Percentiles rank a stretch among this genome's conserved stretches.
phyloP scores from a whole-genome alignment of 225 moss, liverwort and hornwort genomes.

The Anthoceros angustus region DNA sequence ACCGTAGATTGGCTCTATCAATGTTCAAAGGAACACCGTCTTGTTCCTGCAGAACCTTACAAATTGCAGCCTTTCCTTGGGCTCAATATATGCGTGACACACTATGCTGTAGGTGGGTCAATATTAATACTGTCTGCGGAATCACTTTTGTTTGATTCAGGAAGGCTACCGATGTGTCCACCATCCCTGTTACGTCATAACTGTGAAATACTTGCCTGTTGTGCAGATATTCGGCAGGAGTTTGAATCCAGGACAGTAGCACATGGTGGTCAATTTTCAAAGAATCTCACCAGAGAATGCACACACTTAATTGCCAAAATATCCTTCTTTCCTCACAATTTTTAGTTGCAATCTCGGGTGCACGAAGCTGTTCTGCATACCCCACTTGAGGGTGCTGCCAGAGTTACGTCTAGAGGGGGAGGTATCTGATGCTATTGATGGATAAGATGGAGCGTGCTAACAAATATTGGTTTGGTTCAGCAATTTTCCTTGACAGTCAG shows the following conservation, averaged over 20 bases:
- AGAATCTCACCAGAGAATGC: neutral
- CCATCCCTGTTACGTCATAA: neutral
- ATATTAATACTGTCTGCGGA: neutral
- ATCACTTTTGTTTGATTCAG: neutral
- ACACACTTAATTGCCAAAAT: slow-evolving; percentile 1
- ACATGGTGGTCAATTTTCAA: neutral
- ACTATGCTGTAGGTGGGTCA: neutral
- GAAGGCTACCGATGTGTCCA: neutral
- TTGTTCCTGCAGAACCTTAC: neutral
- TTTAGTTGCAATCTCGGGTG: neutral
- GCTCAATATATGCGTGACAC: neutral
- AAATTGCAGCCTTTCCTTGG: neutral
- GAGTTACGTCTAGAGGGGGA: neutral
- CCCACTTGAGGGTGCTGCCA: neutral
- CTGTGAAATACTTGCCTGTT: neutral
- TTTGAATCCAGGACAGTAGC: neutral
- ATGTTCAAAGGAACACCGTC: neutral
- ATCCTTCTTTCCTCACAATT: neutral
- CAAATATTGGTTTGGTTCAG: too few species aligned
- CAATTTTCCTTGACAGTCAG: neutral
- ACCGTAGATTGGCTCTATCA: neutral
- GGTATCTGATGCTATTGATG: neutral
- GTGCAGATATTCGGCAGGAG: neutral
- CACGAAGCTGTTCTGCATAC: neutral
- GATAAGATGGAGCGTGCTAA: neutral